phyloP scores from a whole-genome alignment of 257 asterid genomes.

The Solanum infundibuliforme region DNA sequence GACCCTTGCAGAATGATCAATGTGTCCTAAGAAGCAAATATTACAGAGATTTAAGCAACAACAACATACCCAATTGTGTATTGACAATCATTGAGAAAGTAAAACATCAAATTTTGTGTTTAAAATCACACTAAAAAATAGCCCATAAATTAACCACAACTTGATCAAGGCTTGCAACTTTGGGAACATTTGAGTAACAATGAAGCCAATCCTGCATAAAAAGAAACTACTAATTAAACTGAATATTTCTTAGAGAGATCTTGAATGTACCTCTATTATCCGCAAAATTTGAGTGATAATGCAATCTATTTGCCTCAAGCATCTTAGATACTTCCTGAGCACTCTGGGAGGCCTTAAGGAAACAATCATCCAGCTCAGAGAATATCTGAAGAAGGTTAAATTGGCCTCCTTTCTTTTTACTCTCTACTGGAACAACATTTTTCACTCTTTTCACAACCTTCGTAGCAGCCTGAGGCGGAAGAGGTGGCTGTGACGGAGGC shows the following conservation, averaged over 20 bases:
- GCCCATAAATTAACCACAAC: not conserved
- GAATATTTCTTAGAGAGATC: not conserved
- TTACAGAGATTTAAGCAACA: not conserved
- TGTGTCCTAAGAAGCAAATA: constrained; percentile 48
- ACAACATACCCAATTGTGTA: not conserved
- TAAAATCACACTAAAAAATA: not conserved
- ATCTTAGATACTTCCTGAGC: constrained; percentile 84
- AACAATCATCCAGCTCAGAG: constrained; percentile 74
- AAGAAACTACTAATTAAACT: not conserved
- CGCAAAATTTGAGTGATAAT: constrained; percentile 90
- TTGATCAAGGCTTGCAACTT: not conserved
- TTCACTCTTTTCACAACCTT: constrained; percentile 56
- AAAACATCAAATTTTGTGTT: not conserved
- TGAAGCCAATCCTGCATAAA: not conserved
- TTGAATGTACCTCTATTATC: constrained; percentile 61
- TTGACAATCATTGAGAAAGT: not conserved
- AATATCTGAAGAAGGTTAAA: constrained; percentile 54
- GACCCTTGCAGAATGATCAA: constrained; percentile 88
- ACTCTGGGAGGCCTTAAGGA: constrained; percentile 83
- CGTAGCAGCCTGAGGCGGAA: constrained; percentile 35
- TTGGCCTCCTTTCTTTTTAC: constrained; percentile 35
- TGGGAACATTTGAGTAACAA: not conserved
- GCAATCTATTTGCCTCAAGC: constrained; percentile 94
- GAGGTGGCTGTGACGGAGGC: constrained; percentile 56
- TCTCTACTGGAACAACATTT: constrained; percentile 43